Evolutionary conservation across 2,329 filamentous ascomycete species (phyloP), one percentile per base, ranked within the genome.

Genomic region (Cryphonectria carpinicola): DNA sequence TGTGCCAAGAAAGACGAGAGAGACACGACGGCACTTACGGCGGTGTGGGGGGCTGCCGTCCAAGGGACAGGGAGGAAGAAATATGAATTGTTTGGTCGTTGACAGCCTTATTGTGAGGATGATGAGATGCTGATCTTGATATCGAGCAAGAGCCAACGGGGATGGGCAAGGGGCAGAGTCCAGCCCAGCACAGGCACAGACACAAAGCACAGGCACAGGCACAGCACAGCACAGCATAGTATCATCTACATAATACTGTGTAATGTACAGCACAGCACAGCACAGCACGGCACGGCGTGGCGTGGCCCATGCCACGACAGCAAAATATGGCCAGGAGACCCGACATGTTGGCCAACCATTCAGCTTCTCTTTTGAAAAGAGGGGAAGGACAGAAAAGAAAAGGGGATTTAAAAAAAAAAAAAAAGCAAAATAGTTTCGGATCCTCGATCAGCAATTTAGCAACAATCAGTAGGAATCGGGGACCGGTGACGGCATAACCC

Each of bases 11-110:
- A 61, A 61, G 17, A 39, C 1, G 56, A 60, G 5, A 19, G 58
- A 61, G 58, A 61, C 35, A 61, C 58, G 58, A 61, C 58, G 58
- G 58, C 58, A 39, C 17, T 39, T 61, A 39, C 58, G 35, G 58
- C 25, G 58, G 35, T 39, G 58, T 61, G 58, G 39, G 19, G 19
- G 43, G 43, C 17, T 17, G 19, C 17, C 43, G 46, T 22, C 19
- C 10, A n/a, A 37, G 54, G 14, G 54, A 58, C 14, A 49, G 54
- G 54, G 54, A 28, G 28, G 54, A 7, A 25, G 49, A 10, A 11
- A n/a, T 32, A 19, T 32, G 25, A 32, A 14, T 19, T 32, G 13
- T 28, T 19, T 49, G 25, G 54, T 32, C 6, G 54, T 19, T 19
- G 54, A 32, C 52, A 56, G 46, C 46, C 46, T 56, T 56, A 25